phyloP scores from a whole-genome alignment of 2,329 filamentous ascomycete genomes.

The Aureobasidium uvarum region DNA sequence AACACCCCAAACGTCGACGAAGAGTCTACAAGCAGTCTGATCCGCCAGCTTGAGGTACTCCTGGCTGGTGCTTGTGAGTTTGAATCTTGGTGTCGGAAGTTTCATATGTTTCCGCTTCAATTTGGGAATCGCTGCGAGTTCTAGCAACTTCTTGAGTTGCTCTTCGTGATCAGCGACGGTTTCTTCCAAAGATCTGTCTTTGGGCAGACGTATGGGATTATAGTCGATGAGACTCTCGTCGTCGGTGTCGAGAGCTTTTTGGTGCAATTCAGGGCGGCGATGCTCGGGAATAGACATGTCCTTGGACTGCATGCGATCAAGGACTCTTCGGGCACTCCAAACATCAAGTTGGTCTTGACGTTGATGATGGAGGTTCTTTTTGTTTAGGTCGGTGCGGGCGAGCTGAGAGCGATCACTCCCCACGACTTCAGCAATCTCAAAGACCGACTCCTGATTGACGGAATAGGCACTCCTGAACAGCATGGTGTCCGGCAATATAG shows the following conservation, averaged over 20 bases:
- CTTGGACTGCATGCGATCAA: conserved; percentile 26
- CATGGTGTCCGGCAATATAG: conserved; percentile 61
- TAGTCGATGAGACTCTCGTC: conserved; percentile 21
- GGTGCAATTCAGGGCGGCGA: conserved; percentile 1
- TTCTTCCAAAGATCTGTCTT: not conserved
- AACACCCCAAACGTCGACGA: conserved; percentile 11
- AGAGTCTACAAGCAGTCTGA: not conserved
- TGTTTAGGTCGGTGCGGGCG: not conserved
- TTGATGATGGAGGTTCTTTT: not conserved
- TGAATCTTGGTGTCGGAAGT: not conserved
- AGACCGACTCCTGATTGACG: conserved; percentile 61
- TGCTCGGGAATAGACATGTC: conserved; percentile 24
- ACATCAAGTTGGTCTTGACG: conserved; percentile 16
- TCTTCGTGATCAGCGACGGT: not conserved
- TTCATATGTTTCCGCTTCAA: not conserved
- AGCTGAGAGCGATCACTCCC: conserved; percentile 21
- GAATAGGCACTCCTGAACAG: conserved; percentile 56
- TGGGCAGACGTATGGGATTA: conserved; percentile 14
- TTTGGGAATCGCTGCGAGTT: not conserved
- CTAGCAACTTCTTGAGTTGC: not conserved
- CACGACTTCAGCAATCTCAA: conserved; percentile 51
- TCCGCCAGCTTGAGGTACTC: not conserved
- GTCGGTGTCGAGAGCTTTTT: conserved; percentile 3
- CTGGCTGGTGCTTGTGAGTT: conserved; percentile 6
- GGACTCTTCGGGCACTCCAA: not conserved